A percentile compares a stretch with the other conserved stretches of the same genome.
Conservation (phyloP, 2,329 filamentous ascomycete species). For the Magnaporthiopsis rhizophila region DNA sequence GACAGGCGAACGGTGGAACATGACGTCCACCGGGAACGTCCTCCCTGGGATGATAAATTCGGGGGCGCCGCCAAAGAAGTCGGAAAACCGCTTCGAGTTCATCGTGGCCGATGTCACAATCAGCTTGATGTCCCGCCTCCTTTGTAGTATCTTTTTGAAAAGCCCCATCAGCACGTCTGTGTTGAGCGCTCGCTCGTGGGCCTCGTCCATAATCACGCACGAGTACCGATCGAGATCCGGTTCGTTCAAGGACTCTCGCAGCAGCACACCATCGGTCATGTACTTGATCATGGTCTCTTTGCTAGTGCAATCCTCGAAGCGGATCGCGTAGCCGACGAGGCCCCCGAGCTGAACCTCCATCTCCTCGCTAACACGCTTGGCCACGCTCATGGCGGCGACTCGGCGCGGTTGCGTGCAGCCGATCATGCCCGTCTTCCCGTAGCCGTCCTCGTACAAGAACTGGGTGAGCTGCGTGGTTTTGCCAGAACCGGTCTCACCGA, state of each 20-base stretch:
- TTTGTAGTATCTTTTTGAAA: conserved; percentile 91
- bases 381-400: conserved; percentile 98
- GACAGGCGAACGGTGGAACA: conserved; percentile 89
- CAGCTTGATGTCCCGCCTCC: conserved; percentile 83
- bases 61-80: conserved; percentile 91
- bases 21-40: conserved; percentile 94
- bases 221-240: conserved; percentile 92
- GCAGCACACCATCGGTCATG: conserved; percentile 94
- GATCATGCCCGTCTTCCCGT: conserved; percentile 80
- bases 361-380: conserved; percentile 95
- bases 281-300: conserved; percentile 96
- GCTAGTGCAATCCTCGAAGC: conserved; percentile 96
- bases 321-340: conserved; percentile 90
- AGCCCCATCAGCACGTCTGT: conserved; percentile 96
- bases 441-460: conserved; percentile 92
- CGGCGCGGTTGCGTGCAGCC: conserved; percentile 93
- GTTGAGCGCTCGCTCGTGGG: conserved; percentile 91
- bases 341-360: conserved; percentile 91
- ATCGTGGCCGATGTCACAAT: conserved; percentile 98
- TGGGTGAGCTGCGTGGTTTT: conserved; percentile 98
- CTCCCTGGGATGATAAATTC: conserved; percentile 94
- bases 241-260: conserved; percentile 89
- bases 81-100: conserved; percentile 93
- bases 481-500: conserved; percentile 93
- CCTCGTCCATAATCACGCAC: conserved; percentile 99